Evolutionary conservation across 1,284 basidiomycete genomes (phyloP).

Genomic region (Sporisorium graminicola): DNA sequence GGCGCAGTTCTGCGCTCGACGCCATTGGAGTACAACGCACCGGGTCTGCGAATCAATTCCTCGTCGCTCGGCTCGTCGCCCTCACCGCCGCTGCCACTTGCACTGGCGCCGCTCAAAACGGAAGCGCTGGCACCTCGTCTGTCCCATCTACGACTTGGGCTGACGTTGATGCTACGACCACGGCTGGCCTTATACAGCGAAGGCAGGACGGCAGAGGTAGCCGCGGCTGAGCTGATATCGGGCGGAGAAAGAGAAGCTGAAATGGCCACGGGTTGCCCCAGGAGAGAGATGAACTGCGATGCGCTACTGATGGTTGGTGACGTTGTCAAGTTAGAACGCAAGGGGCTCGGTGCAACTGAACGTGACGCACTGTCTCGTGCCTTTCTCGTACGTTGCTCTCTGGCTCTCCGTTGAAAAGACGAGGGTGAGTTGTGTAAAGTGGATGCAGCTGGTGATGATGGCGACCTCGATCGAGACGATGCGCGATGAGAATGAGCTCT

Average conservation of each 20-base stretch:
- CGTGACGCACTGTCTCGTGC: constrained; percentile 17
- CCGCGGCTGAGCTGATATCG: constrained; percentile 22
- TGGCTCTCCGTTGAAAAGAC: background rate
- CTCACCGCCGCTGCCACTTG: constrained; percentile 47
- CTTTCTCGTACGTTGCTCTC: constrained; percentile 17
- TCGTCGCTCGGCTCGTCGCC: constrained; percentile 32
- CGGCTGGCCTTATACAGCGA: constrained; percentile 51
- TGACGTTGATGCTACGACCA: constrained; percentile 53
- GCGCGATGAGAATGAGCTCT: background rate
- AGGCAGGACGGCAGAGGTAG: constrained; percentile 32
- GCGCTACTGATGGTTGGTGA: constrained; percentile 33
- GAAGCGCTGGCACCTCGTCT: constrained; percentile 51
- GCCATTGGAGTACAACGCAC: background rate
- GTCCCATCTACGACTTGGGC: constrained; percentile 55
- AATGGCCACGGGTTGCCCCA: constrained; percentile 30
- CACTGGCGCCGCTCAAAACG: constrained; percentile 46
- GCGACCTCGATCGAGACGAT: background rate
- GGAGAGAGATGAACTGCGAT: constrained; percentile 33
- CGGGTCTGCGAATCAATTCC: background rate
- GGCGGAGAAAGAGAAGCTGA: constrained; percentile 40
- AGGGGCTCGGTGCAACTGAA: constrained; percentile 26
- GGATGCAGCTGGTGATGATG: background rate
- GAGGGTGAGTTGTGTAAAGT: background rate
- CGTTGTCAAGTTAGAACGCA: constrained; percentile 21
- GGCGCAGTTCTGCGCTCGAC: background rate